Evolutionary conservation across 1,284 basidiomycete species (phyloP), one percentile per base, ranked within the genome.

Genomic region (Boletus semigastroideus): DNA sequence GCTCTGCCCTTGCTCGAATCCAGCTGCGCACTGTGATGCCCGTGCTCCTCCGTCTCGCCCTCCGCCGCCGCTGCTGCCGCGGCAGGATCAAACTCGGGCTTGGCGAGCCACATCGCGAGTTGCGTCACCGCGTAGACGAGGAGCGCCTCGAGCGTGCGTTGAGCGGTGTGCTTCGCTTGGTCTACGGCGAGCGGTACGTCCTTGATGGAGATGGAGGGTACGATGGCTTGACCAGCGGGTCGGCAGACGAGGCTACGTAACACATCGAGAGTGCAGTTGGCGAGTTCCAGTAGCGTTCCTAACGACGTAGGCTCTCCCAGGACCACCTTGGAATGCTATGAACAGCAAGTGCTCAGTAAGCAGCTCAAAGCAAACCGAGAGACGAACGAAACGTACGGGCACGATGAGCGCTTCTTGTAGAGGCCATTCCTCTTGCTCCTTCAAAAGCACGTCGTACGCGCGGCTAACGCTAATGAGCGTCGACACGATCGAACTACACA

Each of bases 81-180:
- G 53, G 63, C 41, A 3, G 68, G 48, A 46, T 86, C 85, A 57
- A 80, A 77, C 50, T 87, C 86, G 5, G 85, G 84, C 60, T 83
- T 86, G 27, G 78, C 78, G 13, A 90, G 72, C 79, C 87, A 90
- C 74, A 87, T 78, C 9, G 79, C 83, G 28, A 94, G 78, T 63
- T 94, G 92, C 2, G 89, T 88, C 27, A 83, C 78, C 1, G 83
- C 78, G 61, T 92, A 91, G n/a, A 90, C 70, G 1, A 89, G 71
- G n/a, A 86, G 74, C 2, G 76, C 78, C 63, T 94, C 91, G 12
- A 92, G 75, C 36, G 81, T 82, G 38, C 81, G 76, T 22, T 82
- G 78, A 0, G 80, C 74, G 1, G 79, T 82, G 11, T 66, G 60
- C 8, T 81, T 74, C 4, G 80, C 83, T 42, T 80, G 74, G 36